phyloP scores from a whole-genome alignment of 2,329 filamentous ascomycete genomes.

The Fusarium gaditjirri region DNA sequence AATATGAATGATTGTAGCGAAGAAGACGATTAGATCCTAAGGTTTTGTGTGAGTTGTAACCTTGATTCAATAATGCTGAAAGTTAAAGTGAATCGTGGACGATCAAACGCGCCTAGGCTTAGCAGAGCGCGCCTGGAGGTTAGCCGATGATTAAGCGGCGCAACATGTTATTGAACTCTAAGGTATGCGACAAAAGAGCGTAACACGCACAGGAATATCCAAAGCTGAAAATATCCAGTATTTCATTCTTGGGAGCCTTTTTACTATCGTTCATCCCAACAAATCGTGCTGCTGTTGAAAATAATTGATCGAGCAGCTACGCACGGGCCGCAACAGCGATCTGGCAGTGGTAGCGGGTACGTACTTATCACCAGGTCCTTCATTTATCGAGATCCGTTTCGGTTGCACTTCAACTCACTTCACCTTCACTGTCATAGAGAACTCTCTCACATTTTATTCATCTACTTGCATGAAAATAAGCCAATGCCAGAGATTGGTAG shows the following conservation, averaged over 20 bases:
- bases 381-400: neutral
- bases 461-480: neutral
- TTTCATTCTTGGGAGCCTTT: too few species aligned
- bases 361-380: neutral
- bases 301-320: neutral
- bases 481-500: fast-evolving
- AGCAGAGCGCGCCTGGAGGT: constrained; percentile 1
- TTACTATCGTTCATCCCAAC: neutral
- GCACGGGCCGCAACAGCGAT: neutral
- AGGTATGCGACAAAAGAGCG: neutral
- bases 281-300: neutral
- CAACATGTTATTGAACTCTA: too few species aligned
- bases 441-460: neutral
- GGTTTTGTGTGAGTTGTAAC: constrained; percentile 1
- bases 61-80: constrained; percentile 21
- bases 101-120: constrained; percentile 27
- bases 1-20: neutral
- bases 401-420: neutral
- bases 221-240: neutral
- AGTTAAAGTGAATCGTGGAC: constrained; percentile 13
- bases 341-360: neutral
- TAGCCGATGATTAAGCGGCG: constrained; percentile 43
- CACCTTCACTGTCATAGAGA: neutral
- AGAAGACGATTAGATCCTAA: constrained; percentile 9
- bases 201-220: too few species aligned